Conservation (phyloP, 345 rosid species). For the Balakata baccata region DNA sequence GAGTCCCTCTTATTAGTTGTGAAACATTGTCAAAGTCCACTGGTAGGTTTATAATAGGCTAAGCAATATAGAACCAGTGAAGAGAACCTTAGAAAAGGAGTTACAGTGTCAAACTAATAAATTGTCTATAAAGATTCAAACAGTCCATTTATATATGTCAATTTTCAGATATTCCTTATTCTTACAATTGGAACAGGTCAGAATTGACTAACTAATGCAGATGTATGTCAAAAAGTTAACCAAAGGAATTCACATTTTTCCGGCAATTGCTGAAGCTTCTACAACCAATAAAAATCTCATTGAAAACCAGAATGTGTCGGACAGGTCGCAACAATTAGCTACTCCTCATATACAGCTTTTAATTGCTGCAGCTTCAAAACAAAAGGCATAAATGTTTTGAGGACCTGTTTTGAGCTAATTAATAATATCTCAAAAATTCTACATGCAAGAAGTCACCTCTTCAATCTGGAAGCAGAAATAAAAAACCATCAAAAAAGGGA, state of each 20-base stretch:
- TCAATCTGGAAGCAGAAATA: slow-evolving; percentile 40
- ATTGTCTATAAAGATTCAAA: background rate
- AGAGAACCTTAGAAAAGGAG: too few species aligned
- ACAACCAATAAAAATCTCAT: slow-evolving; percentile 11
- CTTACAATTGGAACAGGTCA: slow-evolving; percentile 32
- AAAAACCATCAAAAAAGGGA: slow-evolving; percentile 5
- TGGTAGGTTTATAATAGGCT: too few species aligned
- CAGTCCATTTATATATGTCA: slow-evolving; percentile 18
- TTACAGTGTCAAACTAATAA: background rate
- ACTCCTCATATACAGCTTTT: slow-evolving; percentile 28
- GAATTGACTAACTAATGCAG: slow-evolving; percentile 18
- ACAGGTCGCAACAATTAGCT: slow-evolving; percentile 17
- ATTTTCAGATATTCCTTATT: slow-evolving; percentile 22
- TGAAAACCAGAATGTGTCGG: slow-evolving; percentile 14
- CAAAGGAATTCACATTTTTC: slow-evolving; percentile 20
- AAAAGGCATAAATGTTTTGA: slow-evolving; percentile 31
- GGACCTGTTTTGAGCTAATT: slow-evolving; percentile 24
- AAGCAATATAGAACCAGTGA: too few species aligned
- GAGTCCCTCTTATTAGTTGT: too few species aligned
- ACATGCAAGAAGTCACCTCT: slow-evolving; percentile 37
- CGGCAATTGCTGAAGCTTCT: slow-evolving; percentile 21
- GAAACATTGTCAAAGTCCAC: too few species aligned
- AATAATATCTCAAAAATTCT: slow-evolving; percentile 23
- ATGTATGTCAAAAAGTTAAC: slow-evolving; percentile 15
- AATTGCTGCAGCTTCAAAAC: slow-evolving; percentile 36